Conservation (phyloP, 169 alveolate species). For the Plasmodium falciparum region DNA sequence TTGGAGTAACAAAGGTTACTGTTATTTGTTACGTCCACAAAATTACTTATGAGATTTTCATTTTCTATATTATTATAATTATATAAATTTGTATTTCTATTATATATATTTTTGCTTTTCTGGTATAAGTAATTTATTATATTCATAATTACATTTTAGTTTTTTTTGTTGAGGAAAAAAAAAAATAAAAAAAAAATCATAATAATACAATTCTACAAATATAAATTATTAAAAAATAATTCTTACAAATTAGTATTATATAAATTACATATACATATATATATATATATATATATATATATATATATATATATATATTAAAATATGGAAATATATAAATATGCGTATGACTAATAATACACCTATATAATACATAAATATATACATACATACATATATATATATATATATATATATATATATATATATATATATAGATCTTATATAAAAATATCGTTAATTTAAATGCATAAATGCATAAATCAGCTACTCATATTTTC, state of each 20-base stretch:
- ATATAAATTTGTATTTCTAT: conserved; percentile 34
- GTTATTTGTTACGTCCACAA: conserved; percentile 29
- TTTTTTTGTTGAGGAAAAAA: background rate
- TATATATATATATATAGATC: no score
- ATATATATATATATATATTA: background rate
- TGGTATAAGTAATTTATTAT: conserved; percentile 66
- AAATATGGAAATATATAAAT: background rate
- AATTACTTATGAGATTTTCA: conserved; percentile 65
- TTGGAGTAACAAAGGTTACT: conserved; percentile 28
- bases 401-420: no score
- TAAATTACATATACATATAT: background rate
- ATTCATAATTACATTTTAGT: conserved; percentile 70
- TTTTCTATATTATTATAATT: conserved; percentile 69
- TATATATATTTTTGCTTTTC: conserved; percentile 71
- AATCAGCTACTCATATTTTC: no score
- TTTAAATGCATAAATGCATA: no score
- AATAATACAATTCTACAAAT: background rate
- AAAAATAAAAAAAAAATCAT: background rate
- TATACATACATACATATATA: no score
- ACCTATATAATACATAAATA: no score
- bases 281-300: background rate
- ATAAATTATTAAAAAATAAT: background rate
- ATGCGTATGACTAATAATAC: background rate
- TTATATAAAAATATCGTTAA: no score
- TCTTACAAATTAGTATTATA: conserved; percentile 1